A percentile compares a stretch with the other conserved stretches of the same genome.
Evolutionary conservation across 2,329 filamentous ascomycete genomes (phyloP).

Genomic region (Macrophomina tecta): DNA sequence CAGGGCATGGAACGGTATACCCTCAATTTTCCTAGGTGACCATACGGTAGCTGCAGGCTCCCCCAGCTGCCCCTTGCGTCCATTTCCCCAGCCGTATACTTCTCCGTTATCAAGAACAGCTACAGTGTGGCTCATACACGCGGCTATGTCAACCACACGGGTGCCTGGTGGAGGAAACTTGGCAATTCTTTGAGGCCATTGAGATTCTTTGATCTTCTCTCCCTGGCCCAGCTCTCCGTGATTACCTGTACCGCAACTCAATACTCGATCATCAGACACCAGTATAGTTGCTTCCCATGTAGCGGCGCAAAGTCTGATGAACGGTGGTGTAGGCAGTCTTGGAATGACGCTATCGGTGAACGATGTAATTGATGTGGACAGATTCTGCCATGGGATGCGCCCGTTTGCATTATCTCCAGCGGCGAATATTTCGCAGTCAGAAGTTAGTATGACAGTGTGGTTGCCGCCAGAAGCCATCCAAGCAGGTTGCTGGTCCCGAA

Average conservation of each 20-base stretch:
- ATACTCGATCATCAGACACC: constrained; percentile 62
- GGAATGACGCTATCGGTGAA: constrained; percentile 17
- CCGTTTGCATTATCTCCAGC: constrained; percentile 65
- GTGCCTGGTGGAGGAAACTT: constrained; percentile 68
- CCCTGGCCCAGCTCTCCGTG: constrained; percentile 78
- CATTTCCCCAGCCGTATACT: constrained; percentile 87
- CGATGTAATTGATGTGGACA: not conserved
- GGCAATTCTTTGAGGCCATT: constrained; percentile 59
- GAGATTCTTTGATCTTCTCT: constrained; percentile 34
- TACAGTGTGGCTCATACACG: constrained; percentile 79
- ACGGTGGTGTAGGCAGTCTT: not conserved
- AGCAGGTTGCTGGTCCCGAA: constrained; percentile 7
- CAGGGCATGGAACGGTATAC: constrained; percentile 65
- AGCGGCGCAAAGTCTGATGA: constrained; percentile 62
- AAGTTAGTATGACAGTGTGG: constrained; percentile 77
- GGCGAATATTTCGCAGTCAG: constrained; percentile 65
- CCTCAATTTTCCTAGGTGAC: constrained; percentile 42
- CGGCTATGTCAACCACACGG: constrained; percentile 66
- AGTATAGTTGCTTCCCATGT: constrained; percentile 77
- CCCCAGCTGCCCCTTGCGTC: constrained; percentile 84
- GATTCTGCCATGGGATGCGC: constrained; percentile 30
- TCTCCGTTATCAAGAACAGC: constrained; percentile 75
- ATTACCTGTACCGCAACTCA: constrained; percentile 67
- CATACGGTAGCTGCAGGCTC: constrained; percentile 49
- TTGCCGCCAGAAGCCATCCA: constrained; percentile 75